These are phyloP conservation scores for Daldinia grandis DNA, from an alignment of 495 filamentous ascomycete species.

Conservation along the genomic window DNA sequence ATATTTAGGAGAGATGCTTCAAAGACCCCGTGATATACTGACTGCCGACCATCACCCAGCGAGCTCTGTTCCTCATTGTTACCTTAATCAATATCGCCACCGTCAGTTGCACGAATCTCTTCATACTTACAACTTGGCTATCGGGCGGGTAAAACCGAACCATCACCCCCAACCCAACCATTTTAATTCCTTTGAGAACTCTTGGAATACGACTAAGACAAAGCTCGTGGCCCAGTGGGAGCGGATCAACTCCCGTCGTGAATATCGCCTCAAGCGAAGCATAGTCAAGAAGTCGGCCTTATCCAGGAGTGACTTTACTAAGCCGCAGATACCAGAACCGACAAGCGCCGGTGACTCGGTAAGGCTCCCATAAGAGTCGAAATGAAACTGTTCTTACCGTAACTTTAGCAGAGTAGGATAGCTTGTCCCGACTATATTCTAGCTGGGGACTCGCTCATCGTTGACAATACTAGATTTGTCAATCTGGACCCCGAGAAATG, in stretches of 20 bases:
- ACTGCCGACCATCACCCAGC: constrained; percentile 12
- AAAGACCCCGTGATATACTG: constrained; percentile 40
- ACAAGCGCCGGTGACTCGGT: constrained; percentile 35
- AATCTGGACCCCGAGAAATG: constrained; percentile 31
- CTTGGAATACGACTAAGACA: constrained; percentile 36
- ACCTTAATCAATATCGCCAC: constrained; percentile 3
- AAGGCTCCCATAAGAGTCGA: constrained; percentile 22
- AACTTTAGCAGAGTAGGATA: constrained; percentile 20
- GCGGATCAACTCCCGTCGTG: constrained; percentile 21
- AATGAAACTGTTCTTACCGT: constrained; percentile 29
- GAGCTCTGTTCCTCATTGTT: constrained; percentile 18
- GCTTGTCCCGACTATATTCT: constrained; percentile 2
- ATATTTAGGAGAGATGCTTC: constrained; percentile 45
- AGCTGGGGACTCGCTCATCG: constrained; percentile 14
- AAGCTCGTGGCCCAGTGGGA: constrained; percentile 39
- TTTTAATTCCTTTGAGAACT: constrained; percentile 17
- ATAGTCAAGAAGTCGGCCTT: constrained; percentile 42
- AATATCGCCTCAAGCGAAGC: constrained; percentile 40
- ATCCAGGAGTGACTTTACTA: constrained; percentile 21
- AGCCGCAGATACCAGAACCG: constrained; percentile 24
- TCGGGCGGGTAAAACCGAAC: constrained; percentile 15
- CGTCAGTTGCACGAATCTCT: constrained; percentile 15
- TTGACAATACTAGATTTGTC: constrained; percentile 4
- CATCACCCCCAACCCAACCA: constrained; percentile 11
- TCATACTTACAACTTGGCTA: constrained; percentile 11